Conservation (phyloP, 495 filamentous ascomycete species). For the Elaphomyces granulatus region DNA sequence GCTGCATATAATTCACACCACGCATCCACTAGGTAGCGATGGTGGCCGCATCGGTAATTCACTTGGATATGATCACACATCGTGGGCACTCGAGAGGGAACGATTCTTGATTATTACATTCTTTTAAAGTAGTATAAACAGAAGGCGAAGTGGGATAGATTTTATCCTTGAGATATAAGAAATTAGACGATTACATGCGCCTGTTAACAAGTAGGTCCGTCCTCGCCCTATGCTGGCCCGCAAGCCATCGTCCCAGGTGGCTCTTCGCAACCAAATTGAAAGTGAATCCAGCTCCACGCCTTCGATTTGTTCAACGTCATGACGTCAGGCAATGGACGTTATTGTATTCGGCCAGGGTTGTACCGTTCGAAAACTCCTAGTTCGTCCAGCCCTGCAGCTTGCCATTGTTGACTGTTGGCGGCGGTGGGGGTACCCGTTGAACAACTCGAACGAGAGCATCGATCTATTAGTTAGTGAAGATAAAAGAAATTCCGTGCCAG, state of each 20-base stretch:
- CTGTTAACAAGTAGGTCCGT: background rate
- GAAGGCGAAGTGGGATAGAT: background rate
- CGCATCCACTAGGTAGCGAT: slow-evolving; percentile 33
- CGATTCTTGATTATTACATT: background rate
- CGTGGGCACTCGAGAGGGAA: background rate
- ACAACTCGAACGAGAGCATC: background rate
- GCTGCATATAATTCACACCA: slow-evolving; percentile 29
- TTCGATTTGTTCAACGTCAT: background rate
- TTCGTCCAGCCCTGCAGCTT: background rate
- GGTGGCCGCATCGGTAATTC: slow-evolving; percentile 35
- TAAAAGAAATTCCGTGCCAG: too few relatives aligned
- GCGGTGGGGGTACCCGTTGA: background rate
- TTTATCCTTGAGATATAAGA: background rate
- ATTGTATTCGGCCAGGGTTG: background rate
- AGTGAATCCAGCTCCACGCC: background rate
- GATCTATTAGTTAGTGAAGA: background rate
- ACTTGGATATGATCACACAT: slow-evolving; percentile 45
- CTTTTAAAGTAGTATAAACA: background rate
- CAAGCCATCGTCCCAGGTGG: too few relatives aligned
- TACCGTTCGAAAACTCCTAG: background rate
- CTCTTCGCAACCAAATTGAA: background rate
- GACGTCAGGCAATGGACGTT: background rate
- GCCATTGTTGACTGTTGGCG: background rate
- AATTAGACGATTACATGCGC: background rate
- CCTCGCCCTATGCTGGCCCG: background rate